Percentiles rank a stretch among this genome's conserved stretches.
Conservation (phyloP, 2,329 filamentous ascomycete species). For the Ophiocordyceps unilateralis region DNA sequence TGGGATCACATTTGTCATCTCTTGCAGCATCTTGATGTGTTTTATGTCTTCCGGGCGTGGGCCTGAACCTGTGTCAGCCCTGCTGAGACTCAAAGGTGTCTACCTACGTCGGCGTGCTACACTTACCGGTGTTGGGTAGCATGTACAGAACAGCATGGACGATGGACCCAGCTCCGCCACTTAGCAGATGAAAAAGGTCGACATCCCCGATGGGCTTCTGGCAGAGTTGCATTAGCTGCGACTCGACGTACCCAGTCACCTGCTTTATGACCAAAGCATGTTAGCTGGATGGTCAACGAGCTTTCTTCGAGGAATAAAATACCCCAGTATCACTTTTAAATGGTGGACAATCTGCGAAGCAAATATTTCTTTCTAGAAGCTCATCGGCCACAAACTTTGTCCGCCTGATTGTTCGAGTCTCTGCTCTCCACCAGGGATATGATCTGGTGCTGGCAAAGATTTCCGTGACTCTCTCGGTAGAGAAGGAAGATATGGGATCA, state of each 20-base stretch:
- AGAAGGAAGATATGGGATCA: conserved; percentile 39
- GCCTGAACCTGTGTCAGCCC: conserved; percentile 9
- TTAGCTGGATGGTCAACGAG: not conserved
- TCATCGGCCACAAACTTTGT: conserved; percentile 52
- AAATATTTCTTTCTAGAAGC: conserved; percentile 78
- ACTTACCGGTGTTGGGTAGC: conserved; percentile 47
- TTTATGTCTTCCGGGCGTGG: conserved; percentile 38
- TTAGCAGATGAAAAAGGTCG: conserved; percentile 62
- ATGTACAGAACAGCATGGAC: conserved; percentile 80
- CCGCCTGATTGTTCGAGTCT: conserved; percentile 37
- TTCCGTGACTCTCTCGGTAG: conserved; percentile 33
- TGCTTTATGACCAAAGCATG: conserved; percentile 25
- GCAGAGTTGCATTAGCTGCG: conserved; percentile 13
- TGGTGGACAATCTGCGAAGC: conserved; percentile 75
- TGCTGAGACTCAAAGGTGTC: not conserved
- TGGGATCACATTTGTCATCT: conserved; percentile 71
- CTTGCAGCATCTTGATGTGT: conserved; percentile 51
- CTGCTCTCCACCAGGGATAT: conserved; percentile 80
- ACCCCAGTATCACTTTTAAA: conserved; percentile 37
- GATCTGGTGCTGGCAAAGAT: conserved; percentile 67
- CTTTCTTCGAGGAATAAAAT: conserved; percentile 10
- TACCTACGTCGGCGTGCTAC: not conserved
- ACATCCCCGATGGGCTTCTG: conserved; percentile 45
- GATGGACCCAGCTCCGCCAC: conserved; percentile 65
- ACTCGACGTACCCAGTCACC: conserved; percentile 55